Evolutionary conservation across 2,329 filamentous ascomycete genomes (phyloP), one percentile per base, ranked within the genome.

Genomic region (Colletotrichum euphorbiae): DNA sequence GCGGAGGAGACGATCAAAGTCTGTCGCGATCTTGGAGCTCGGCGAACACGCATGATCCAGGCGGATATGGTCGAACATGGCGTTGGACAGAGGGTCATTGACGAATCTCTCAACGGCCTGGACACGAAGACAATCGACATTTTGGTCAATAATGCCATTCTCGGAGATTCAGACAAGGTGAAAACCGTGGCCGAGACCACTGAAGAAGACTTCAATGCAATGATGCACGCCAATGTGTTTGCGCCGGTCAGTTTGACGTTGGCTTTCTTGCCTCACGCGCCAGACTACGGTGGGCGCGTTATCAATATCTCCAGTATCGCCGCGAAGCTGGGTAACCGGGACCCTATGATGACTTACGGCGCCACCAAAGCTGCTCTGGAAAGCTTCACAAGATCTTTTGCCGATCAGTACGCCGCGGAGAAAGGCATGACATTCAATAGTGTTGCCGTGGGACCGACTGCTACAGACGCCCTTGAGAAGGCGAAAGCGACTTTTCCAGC

Each of bases 331-430:
- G 36, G 36, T 2, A 65, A 65, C 9, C 28, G 52, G 24, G 62
- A 65, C 13, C 62, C 55, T 3, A 45, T 52, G 28, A 65, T 65
- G 36, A 65, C 62, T 3, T 80, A 80, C 19, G 75, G 70, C 0
- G 72, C 77, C 3, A 78, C 75, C 1, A 80, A 80, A 57, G 78
- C 77, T 4, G 77, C 78, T 0, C 62, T 73, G 12, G 76, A 78
- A 57, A 73, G 73, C 7, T 56, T 75, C 4, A 71, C 64, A 2
- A 71, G 76, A 2, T 73, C 73, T 0, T 76, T 75, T 73, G 76
- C 77, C 0, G 73, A 73, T 17, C 75, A 77, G 43, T 73, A 77
- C 0, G 75, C 75, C 15, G 74, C 73, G 9, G 62, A 57, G 0
- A 70, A 75, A 6, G 72, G 69, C 1, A 73, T 74, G 11, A 77